Evolutionary conservation across 352 stramenopile genomes (phyloP).

Genomic region (Pythium graminicola): DNA sequence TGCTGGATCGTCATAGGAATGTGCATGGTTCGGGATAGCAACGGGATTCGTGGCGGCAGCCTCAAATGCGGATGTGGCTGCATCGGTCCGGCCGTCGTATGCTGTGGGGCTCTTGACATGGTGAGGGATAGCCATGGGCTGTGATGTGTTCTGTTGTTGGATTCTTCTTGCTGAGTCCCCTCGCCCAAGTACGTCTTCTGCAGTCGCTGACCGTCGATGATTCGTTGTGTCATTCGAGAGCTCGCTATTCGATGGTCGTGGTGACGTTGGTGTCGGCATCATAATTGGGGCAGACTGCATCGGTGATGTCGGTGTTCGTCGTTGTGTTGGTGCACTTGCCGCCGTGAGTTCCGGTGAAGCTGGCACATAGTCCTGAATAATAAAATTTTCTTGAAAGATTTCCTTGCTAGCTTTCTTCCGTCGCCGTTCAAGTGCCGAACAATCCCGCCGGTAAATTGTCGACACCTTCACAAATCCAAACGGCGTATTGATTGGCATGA

Average conservation of each 20-base stretch:
- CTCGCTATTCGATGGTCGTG: neutral
- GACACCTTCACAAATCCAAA: conserved; percentile 68
- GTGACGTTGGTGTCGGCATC: conserved; percentile 5
- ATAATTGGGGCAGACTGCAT: conserved; percentile 2
- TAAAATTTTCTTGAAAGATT: conserved; percentile 71
- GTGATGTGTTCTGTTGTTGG: conserved; percentile 45
- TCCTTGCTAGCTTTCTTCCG: conserved; percentile 29
- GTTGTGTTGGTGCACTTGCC: neutral
- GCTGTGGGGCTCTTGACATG: conserved; percentile 33
- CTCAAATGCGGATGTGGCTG: conserved; percentile 19
- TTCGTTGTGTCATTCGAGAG: neutral
- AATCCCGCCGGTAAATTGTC: conserved; percentile 60
- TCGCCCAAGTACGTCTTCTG: neutral
- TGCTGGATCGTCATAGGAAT: conserved; percentile 64
- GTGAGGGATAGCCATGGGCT: conserved; percentile 75
- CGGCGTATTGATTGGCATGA: conserved; percentile 67
- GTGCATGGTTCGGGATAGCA: conserved; percentile 39
- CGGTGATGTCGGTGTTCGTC: neutral
- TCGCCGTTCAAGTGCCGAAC: conserved; percentile 34
- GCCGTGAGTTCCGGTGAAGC: conserved; percentile 39
- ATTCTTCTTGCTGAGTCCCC: conserved; percentile 6
- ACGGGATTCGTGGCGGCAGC: conserved; percentile 10
- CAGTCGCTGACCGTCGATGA: conserved; percentile 28
- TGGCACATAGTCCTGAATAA: conserved; percentile 84
- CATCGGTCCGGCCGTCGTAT: conserved; percentile 26